Percentiles rank a stretch among this genome's conserved stretches.
These are phyloP conservation scores for Tuctoria greenei DNA, from an alignment of 176 grass and related monocot genomes.

Conservation along the genomic window DNA sequence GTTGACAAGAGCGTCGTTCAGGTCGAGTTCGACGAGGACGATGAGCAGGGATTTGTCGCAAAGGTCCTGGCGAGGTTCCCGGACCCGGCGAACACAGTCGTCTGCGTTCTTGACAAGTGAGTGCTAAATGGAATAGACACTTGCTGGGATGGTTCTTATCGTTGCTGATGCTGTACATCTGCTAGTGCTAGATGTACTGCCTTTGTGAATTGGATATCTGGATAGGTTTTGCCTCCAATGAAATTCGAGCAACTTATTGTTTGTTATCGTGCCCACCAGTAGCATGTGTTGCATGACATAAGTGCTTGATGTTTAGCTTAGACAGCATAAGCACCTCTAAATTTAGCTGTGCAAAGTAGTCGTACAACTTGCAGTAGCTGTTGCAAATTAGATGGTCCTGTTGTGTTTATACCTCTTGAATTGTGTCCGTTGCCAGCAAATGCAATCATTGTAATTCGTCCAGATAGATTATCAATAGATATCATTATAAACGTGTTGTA, in stretches of 20 bases:
- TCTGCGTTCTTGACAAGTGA: constrained; percentile 98
- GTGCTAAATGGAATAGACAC: constrained; percentile 19
- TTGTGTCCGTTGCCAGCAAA: background rate
- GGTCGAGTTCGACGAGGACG: constrained; percentile 68
- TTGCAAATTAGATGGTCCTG: background rate
- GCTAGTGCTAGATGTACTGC: background rate
- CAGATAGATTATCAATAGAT: background rate
- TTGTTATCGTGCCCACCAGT: background rate
- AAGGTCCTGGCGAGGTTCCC: constrained; percentile 55
- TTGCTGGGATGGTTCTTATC: background rate
- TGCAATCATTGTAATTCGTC: background rate
- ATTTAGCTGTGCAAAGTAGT: background rate
- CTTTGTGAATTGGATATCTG: background rate
- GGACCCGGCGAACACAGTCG: constrained; percentile 67
- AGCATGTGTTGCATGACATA: background rate
- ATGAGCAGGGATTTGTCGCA: constrained; percentile 60
- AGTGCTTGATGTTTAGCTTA: background rate
- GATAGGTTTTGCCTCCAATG: background rate
- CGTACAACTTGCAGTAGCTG: background rate
- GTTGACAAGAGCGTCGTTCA: constrained; percentile 62
- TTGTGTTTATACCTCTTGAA: background rate
- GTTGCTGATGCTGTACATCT: background rate
- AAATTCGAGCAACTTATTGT: background rate
- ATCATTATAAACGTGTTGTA: background rate
- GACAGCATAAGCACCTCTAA: background rate